Conservation (phyloP, 2,329 filamentous ascomycete species). For the Cladosporium sp. region DNA sequence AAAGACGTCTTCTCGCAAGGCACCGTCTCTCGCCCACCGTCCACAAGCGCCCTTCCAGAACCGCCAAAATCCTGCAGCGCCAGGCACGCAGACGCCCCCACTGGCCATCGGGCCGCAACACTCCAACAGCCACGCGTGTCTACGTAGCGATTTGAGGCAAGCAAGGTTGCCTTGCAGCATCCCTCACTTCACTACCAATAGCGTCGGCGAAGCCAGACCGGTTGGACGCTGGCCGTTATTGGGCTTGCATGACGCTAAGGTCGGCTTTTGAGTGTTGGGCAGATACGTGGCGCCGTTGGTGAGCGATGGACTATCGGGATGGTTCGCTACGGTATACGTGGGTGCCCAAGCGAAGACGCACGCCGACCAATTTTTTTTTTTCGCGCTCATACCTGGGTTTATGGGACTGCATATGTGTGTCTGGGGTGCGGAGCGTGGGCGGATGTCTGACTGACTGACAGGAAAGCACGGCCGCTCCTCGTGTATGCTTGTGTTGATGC, state of each 20-base stretch:
- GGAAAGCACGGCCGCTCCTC: not conserved
- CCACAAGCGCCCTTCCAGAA: conserved; percentile 13
- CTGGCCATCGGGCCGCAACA: conserved; percentile 21
- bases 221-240: conserved; percentile 15
- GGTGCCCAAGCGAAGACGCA: conserved; percentile 11
- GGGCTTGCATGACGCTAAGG: conserved; percentile 18
- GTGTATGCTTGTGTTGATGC: conserved; percentile 6
- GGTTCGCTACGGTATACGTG: conserved; percentile 7
- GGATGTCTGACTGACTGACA: not conserved
- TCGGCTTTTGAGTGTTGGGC: conserved; percentile 21
- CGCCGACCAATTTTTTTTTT: conserved; percentile 9
- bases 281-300: conserved; percentile 21
- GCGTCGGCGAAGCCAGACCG: not conserved
- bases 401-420: not conserved
- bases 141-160: conserved; percentile 2
- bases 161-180: conserved; percentile 22
- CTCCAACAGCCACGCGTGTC: conserved; percentile 9
- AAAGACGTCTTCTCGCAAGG: not conserved
- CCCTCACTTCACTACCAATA: conserved; percentile 1
- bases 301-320: conserved; percentile 12
- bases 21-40: not conserved
- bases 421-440: conserved; percentile 3
- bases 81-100: conserved; percentile 14
- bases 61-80: conserved; percentile 1
- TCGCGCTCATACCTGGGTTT: not conserved